Conservation (phyloP, 2,329 filamentous ascomycete genomes). For the Cadophora sp. region DNA sequence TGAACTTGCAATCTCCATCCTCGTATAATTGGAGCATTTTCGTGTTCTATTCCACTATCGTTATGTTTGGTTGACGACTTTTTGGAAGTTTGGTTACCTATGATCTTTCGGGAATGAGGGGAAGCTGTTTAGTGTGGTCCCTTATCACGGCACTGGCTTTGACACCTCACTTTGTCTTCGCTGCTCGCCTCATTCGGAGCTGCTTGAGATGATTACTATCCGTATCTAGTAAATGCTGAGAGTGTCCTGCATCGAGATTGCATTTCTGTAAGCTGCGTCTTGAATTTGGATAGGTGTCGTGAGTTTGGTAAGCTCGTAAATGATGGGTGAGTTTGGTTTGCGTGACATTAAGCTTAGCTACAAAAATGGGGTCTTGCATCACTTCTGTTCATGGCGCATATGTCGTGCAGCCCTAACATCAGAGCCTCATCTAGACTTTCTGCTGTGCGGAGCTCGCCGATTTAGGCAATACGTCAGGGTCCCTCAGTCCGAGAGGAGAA, state of each 20-base stretch:
- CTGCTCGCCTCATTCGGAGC: too few species aligned
- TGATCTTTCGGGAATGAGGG: not conserved
- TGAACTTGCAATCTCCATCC: not conserved
- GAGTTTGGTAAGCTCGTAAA: not conserved
- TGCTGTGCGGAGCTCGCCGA: not conserved
- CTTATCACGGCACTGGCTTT: not conserved
- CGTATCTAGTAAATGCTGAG: not conserved
- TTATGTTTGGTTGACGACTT: not conserved
- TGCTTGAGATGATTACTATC: not conserved
- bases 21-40: not conserved
- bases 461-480: not conserved
- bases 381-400: not conserved
- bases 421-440: conserved; percentile 9
- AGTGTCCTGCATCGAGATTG: not conserved
- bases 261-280: not conserved
- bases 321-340: not conserved
- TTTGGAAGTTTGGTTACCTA: not conserved
- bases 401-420: not conserved
- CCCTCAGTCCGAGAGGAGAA: not conserved
- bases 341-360: not conserved
- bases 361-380: not conserved
- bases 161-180: not conserved
- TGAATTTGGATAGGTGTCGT: not conserved
- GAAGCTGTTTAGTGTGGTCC: not conserved
- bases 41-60: not conserved